Base-by-base conservation (phyloP, 2,329 filamentous ascomycete species). In the Colletotrichum sp. region DNA sequence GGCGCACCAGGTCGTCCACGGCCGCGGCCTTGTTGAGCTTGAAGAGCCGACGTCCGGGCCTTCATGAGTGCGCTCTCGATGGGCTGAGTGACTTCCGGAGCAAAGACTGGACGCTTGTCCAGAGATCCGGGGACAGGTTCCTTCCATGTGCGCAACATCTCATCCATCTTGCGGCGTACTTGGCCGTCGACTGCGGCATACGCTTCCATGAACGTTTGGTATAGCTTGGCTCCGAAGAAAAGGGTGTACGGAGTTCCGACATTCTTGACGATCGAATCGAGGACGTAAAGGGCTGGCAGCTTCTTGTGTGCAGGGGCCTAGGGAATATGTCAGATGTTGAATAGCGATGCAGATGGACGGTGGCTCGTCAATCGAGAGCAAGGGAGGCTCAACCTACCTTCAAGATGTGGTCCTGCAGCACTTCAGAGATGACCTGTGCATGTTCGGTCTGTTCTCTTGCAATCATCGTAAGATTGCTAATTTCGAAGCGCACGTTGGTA, bases 231-330 rank as follows among this genome's bases (percentile, higher is more conserved):
- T 68, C 96, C 95, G 78, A 99, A 94, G 84, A 98, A 98, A 15
- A 98, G 90, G 0, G 96, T 98, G 85, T 99, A 99, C 9, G 97
- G 97, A 1, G 96, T 98, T 77, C 97, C 97, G 77, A 99, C 96
- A 88, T 99, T 98, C 86, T 99, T 99, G 83, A 98, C 96, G 77
- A 99, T 96, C 19, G 96, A 98, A 86, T 99, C 97, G 82, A 99
- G 93, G 79, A 99, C 95, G 86, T 98, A 99, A 32, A 99, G 90
- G n/a, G 97, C 95, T 22, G 97, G 96, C 4, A 99, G 89, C 83
- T 98, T 99, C 84, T 96, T 96, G 77, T 92, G 91, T 52, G 97
- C 96, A 61, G 95, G 92, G 71, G 94, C 95, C 97, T 99, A 86
- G 79, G 57, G 66, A 68, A 22, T 60, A 74, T 77, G 82, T 91